These are phyloP conservation scores for Fusarium sterilihyphosum DNA, from an alignment of 2,329 filamentous ascomycete genomes.

Conservation along the genomic window DNA sequence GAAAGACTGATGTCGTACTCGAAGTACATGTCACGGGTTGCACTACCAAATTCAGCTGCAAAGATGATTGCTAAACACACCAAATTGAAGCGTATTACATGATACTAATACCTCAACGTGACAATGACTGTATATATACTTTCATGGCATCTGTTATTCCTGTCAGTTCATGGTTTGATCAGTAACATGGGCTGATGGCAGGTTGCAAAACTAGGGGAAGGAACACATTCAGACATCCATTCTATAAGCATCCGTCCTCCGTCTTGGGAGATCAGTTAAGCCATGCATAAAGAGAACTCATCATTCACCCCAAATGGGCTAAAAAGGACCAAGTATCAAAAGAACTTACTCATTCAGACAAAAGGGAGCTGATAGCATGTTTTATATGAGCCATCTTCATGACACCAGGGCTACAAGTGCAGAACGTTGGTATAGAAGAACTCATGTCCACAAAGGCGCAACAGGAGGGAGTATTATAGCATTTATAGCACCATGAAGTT, in stretches of 20 bases:
- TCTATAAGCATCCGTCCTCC: slow-evolving; percentile 41
- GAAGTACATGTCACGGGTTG: not conserved
- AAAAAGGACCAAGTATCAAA: not conserved
- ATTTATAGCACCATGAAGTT: slow-evolving; percentile 27
- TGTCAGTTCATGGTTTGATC: slow-evolving; percentile 1
- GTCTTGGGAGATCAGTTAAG: slow-evolving; percentile 45
- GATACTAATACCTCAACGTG: not conserved
- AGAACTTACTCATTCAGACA: slow-evolving; percentile 18
- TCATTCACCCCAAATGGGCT: slow-evolving; percentile 32
- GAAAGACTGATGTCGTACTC: not conserved
- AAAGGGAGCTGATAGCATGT: not conserved
- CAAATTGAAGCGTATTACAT: not conserved
- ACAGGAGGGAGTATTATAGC: not conserved
- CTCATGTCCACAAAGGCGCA: not conserved
- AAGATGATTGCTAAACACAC: not conserved
- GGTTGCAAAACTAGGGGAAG: not conserved
- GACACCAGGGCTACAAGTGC: not conserved
- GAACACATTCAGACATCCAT: slow-evolving; percentile 44
- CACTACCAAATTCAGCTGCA: not conserved
- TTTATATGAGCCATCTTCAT: not conserved
- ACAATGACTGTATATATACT: not conserved
- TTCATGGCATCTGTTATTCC: not conserved
- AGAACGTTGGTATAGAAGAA: not conserved
- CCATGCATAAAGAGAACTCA: slow-evolving; percentile 47
- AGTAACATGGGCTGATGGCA: not conserved